phyloP scores from a whole-genome alignment of 768 basidiomycete species.

The Trichaptum fuscoviolaceum region DNA sequence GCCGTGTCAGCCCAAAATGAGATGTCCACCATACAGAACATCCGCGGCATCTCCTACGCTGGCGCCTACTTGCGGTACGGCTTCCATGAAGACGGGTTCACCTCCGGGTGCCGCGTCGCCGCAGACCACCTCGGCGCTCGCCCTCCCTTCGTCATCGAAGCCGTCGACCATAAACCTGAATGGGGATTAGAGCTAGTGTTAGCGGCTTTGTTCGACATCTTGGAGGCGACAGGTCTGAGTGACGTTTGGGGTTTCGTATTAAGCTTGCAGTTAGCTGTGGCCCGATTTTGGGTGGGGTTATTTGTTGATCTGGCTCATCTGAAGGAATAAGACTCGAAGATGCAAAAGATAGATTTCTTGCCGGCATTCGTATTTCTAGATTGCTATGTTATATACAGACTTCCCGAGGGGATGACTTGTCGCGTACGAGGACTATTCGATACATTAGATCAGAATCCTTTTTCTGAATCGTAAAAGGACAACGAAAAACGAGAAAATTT shows the following conservation, averaged over 20 bases:
- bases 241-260: slow-evolving; percentile 24
- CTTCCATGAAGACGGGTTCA: slow-evolving; percentile 79
- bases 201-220: slow-evolving; percentile 32
- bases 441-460: neutral
- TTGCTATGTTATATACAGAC: neutral
- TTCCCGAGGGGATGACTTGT: neutral
- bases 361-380: neutral
- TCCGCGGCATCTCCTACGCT: slow-evolving; percentile 54
- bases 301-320: neutral
- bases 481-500: neutral
- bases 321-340: neutral
- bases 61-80: slow-evolving; percentile 75
- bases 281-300: neutral
- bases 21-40: slow-evolving; percentile 56
- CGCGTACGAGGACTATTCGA: neutral
- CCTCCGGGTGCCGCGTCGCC: slow-evolving; percentile 35
- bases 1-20: slow-evolving; percentile 50
- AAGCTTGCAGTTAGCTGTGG: slow-evolving; percentile 1
- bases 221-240: slow-evolving; percentile 33
- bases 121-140: slow-evolving; percentile 26
- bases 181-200: slow-evolving; percentile 13
- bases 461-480: neutral
- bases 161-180: slow-evolving; percentile 28
- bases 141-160: slow-evolving; percentile 39
- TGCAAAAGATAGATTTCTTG: neutral